Evolutionary conservation across 805 yeast species (phyloP), one percentile per base, ranked within the genome.

Genomic region (Candida pseudoglaebosa): DNA sequence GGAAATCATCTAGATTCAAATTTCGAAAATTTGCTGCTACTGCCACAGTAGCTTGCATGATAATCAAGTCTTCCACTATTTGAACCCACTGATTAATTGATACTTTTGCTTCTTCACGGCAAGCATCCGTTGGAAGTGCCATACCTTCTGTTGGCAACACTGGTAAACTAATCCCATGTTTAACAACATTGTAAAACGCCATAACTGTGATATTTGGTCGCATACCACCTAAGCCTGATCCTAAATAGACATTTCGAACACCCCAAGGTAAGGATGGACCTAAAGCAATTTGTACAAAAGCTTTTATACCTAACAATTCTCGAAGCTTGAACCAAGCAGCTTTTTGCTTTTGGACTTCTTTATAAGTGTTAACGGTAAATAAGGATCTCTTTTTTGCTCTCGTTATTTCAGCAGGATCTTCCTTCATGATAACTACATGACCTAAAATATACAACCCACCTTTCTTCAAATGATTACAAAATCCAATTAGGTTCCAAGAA

Each of bases 161-260:
- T 1, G 70, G 69, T 28, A 59, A 44, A 7, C 54, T 54, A 13
- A 62, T 50, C 1, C 71, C 70, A 41, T 63, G 70, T 38, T 65
- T 66, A 17, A 56, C 61, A 43, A 82, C 67, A 54, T 91, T 95
- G 49, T 82, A 86, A 53, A 89, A 89, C 0, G 98, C 98, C 22
- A 93, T 44, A 0, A 93, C 95, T 0, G 96, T 87, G 37, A 93
- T 90, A 55, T 93, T 93, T 2, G 99, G 99, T 52, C 78, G 83
- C 99, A 93, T 93, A 9, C 96, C 97, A 5, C 99, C 99, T n/a
- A 93, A 67, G 0, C 99, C 99, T 2, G 95, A 84, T 0, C 97
- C 97, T 43, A 91, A 59, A 42, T 78, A 89, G 7, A 93, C 89
- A 56, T 91, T 91, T 44, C 99, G 70, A 0, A 88, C 95, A 18